Base-by-base conservation (phyloP, 1,284 basidiomycete species). In the Pyrrhoderma lamaoense region DNA sequence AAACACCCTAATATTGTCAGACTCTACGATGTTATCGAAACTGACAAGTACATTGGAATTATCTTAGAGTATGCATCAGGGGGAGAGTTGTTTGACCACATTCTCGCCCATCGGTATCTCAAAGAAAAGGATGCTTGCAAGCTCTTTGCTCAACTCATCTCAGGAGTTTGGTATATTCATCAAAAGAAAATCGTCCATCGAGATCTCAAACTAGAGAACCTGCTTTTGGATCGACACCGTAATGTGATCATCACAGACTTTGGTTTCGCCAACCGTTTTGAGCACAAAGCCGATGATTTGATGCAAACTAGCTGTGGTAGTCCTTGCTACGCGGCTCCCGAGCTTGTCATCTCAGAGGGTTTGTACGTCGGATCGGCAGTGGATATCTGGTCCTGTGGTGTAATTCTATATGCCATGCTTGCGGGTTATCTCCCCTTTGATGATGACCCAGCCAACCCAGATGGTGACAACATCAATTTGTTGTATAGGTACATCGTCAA, bases 221-320 rank as follows among this genome's bases (percentile, higher is more conserved):
- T 99, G 14, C 81, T 99, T 43, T 84, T 99, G 51, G 96, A 99
- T 74, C 87, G 93, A 57, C 85, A 98, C 65, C 84, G 96, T 54
- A 99, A 99, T 67, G 93, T 99, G 57, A 96, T 99, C 73, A 98
- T 99, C 74, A 98, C 95, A 58, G 96, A 99, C 67, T 99, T 99
- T 67, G 95, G 96, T 25, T 99, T 99, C 63, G 96, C 96, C 55
- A 99, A 99, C 72, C 85, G 89, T 50, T 99, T 98, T 65, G 90
- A 94, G 66, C 88, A 93, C 61, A 80, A 82, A 36, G 63, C 85
- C 14, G 90, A 94, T 67, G 96, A 99, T 66, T 81, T 98, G 57
- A 99, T 99, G 96, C 93, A 97, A 62, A 99, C 96, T 0, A 92
- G 87, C 60, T 99, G 96, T 60, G 96, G 96, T 5, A 91, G 87